These are phyloP conservation scores for Aspergillus taichungensis DNA, from an alignment of 495 filamentous ascomycete genomes.

Conservation along the genomic window DNA sequence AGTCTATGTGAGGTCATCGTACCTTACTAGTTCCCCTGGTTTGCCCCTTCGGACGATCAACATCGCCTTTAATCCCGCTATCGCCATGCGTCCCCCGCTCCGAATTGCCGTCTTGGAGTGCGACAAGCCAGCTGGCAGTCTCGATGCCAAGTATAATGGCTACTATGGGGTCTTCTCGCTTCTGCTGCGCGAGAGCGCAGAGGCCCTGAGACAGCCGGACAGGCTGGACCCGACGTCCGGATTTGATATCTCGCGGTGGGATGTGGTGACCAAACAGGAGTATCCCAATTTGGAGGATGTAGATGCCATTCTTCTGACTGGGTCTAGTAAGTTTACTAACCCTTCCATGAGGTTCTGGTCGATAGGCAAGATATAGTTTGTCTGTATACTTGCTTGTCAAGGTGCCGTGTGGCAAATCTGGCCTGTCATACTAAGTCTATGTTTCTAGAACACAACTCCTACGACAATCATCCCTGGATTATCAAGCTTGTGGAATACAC, in stretches of 20 bases:
- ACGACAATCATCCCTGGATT: slow-evolving; percentile 70
- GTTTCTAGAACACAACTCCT: slow-evolving; percentile 45
- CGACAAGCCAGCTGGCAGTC: slow-evolving; percentile 55
- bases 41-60: neutral
- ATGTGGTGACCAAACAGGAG: slow-evolving; percentile 50
- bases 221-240: slow-evolving; percentile 29
- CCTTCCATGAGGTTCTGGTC: too few species aligned
- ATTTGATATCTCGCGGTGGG: slow-evolving; percentile 54
- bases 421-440: neutral
- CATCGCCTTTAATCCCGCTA: neutral
- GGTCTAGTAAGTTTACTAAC: slow-evolving; percentile 43
- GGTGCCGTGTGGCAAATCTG: neutral
- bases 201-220: slow-evolving; percentile 23
- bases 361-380: neutral
- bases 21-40: neutral
- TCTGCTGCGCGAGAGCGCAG: slow-evolving; percentile 48
- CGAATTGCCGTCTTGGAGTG: slow-evolving; percentile 81
- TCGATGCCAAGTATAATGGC: slow-evolving; percentile 53
- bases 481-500: slow-evolving; percentile 63
- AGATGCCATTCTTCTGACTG: slow-evolving; percentile 76
- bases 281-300: slow-evolving; percentile 66
- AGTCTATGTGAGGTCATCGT: neutral
- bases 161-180: slow-evolving; percentile 65
- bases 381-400: neutral
- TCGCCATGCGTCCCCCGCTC: slow-evolving; percentile 43